phyloP scores from a whole-genome alignment of 176 grass and related monocot species.

The Rhynchospora pubera region DNA sequence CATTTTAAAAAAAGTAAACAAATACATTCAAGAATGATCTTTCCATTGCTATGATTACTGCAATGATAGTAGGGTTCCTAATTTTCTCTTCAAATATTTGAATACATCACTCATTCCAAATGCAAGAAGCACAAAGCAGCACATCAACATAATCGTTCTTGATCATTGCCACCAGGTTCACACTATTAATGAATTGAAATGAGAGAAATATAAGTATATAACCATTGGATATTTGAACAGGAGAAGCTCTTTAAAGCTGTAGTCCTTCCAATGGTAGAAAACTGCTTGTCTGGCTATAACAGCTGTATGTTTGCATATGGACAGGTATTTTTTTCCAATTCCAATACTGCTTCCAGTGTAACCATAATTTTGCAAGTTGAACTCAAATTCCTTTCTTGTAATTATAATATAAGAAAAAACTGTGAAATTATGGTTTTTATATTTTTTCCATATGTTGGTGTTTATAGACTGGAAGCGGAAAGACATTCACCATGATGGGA shows the following conservation, averaged over 20 bases:
- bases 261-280: constrained; percentile 87
- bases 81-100: background rate
- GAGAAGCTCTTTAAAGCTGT: constrained; percentile 73
- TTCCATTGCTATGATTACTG: background rate
- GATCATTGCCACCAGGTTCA: background rate
- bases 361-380: background rate
- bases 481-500: constrained; percentile 94
- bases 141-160: background rate
- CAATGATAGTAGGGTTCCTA: background rate
- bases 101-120: background rate
- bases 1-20: background rate
- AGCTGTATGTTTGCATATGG: constrained; percentile 94
- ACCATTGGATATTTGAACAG: constrained; percentile 28
- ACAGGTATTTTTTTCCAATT: constrained; percentile 41
- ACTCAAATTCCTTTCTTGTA: background rate
- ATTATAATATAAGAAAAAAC: background rate
- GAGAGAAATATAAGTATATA: constrained; percentile 5
- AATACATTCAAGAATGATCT: background rate
- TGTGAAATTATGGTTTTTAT: background rate
- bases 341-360: background rate
- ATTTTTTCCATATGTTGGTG: background rate
- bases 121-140: background rate
- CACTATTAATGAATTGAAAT: background rate
- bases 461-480: constrained; percentile 77
- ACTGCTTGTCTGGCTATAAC: constrained; percentile 97